Evolutionary conservation across 2,329 filamentous ascomycete species (phyloP).

Genomic region (Periglandula ipomoeae): DNA sequence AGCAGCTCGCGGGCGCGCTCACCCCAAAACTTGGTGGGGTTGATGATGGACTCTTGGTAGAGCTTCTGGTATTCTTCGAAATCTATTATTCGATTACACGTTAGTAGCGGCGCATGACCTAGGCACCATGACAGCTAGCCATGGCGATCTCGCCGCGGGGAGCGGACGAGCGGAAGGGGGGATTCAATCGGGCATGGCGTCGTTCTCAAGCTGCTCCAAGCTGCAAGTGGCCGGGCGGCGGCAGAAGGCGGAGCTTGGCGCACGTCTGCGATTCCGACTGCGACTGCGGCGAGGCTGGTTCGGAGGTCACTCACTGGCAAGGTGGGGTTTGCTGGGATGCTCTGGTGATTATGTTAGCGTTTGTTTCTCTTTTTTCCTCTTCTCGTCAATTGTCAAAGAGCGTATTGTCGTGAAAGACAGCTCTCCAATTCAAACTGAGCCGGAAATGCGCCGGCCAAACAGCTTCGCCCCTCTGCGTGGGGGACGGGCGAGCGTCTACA

Average conservation of each 20-base stretch:
- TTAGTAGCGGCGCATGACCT: neutral
- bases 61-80: conserved; percentile 59
- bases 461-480: too few relatives aligned
- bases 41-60: conserved; percentile 78
- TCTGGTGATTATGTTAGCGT: conserved; percentile 33
- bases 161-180: conserved; percentile 5
- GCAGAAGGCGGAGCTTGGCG: neutral
- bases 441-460: too few relatives aligned
- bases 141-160: neutral
- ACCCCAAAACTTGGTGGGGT: conserved; percentile 87
- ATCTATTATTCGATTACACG: conserved; percentile 27
- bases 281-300: neutral
- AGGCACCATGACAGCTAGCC: neutral
- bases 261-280: neutral
- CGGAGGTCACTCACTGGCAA: conserved; percentile 42
- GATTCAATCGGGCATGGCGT: conserved; percentile 5
- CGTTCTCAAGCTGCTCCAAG: neutral
- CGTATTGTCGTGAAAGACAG: too few relatives aligned
- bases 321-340: conserved; percentile 61
- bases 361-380: neutral
- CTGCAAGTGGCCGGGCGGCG: neutral
- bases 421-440: too few relatives aligned
- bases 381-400: neutral
- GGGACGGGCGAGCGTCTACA: too few relatives aligned
- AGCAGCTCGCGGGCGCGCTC: conserved; percentile 78